These are phyloP conservation scores for Coemansia sp. DNA, from an alignment of 192 early-diverging fungal genomes.

Conservation along the genomic window DNA sequence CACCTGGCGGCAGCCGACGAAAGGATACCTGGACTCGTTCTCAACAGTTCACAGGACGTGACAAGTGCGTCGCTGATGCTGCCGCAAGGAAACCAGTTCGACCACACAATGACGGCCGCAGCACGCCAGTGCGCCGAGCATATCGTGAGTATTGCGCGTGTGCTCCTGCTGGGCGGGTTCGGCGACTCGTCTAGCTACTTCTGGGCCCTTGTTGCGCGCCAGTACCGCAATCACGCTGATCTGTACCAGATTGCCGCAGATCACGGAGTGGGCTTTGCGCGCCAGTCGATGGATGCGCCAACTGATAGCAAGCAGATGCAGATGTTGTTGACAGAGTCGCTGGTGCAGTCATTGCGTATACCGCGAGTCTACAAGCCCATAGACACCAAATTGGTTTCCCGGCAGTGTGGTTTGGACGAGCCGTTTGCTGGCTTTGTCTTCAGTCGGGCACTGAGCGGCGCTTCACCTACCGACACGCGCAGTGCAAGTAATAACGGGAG, in stretches of 20 bases:
- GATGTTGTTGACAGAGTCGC: conserved; percentile 12
- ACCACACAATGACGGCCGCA: conserved; percentile 32
- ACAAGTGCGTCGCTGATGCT: conserved; percentile 16
- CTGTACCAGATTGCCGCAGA: conserved; percentile 15
- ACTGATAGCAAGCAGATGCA: neutral
- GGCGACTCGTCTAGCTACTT: conserved; percentile 34
- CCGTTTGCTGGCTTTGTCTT: conserved; percentile 42
- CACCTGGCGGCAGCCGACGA: too few relatives aligned
- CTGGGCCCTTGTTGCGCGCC: conserved; percentile 30
- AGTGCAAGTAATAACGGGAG: neutral
- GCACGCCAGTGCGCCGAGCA: conserved; percentile 42
- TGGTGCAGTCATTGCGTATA: conserved; percentile 20
- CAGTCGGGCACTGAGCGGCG: conserved; percentile 18
- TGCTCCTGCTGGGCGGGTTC: conserved; percentile 30
- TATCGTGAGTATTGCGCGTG: conserved; percentile 14
- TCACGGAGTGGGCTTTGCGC: conserved; percentile 29
- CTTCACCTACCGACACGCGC: too few relatives aligned
- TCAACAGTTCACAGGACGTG: conserved; percentile 30
- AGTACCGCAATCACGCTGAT: conserved; percentile 21
- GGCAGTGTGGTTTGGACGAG: conserved; percentile 5
- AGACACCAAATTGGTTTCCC: neutral
- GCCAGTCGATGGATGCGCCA: too few relatives aligned
- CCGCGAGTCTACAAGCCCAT: conserved; percentile 2
- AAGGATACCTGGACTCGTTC: conserved; percentile 11
- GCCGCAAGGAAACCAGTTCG: conserved; percentile 24